A percentile compares a stretch with the other conserved stretches of the same genome.
Conservation (phyloP, 2,329 filamentous ascomycete species). For the Diaporthe vexans region DNA sequence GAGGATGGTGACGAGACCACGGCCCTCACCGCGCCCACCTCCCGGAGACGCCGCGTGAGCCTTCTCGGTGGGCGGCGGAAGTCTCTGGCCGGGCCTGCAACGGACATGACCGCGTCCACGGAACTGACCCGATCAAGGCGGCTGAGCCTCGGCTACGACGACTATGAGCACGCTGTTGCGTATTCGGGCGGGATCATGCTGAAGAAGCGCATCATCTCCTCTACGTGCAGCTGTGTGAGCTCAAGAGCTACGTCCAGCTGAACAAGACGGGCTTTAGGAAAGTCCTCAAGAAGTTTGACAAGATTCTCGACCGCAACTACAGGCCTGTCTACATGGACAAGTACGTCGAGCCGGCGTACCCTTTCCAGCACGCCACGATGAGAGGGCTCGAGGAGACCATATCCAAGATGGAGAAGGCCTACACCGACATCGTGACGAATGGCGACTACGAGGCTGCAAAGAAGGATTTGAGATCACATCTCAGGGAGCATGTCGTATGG, state of each 20-base stretch:
- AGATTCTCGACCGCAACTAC: slow-evolving; percentile 87
- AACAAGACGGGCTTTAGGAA: slow-evolving; percentile 98
- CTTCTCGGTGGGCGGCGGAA: slow-evolving; percentile 54
- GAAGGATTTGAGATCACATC: slow-evolving; percentile 88
- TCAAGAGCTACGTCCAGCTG: slow-evolving; percentile 95
- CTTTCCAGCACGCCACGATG: slow-evolving; percentile 83
- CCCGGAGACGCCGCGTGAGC: slow-evolving; percentile 58
- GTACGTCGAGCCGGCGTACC: slow-evolving; percentile 82
- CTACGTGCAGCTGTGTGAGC: slow-evolving; percentile 93
- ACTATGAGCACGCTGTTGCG: slow-evolving; percentile 81
- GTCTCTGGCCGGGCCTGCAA: slow-evolving; percentile 54
- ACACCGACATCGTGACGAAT: slow-evolving; percentile 84
- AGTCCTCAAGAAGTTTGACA: slow-evolving; percentile 98
- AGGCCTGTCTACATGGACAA: slow-evolving; percentile 82
- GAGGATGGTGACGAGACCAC: slow-evolving; percentile 71
- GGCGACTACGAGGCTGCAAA: slow-evolving; percentile 83
- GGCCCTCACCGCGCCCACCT: slow-evolving; percentile 67
- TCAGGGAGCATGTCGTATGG: slow-evolving; percentile 98
- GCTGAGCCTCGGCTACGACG: slow-evolving; percentile 79
- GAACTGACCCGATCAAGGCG: slow-evolving; percentile 72
- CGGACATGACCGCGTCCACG: slow-evolving; percentile 73
- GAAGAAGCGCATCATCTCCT: slow-evolving; percentile 91
- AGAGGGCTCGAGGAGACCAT: slow-evolving; percentile 80
- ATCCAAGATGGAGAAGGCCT: slow-evolving; percentile 80
- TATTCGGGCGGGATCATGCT: slow-evolving; percentile 82